A percentile compares a stretch with the other conserved stretches of the same genome.
phyloP scores from a whole-genome alignment of 257 asterid species.

The Salvia miltiorrhiza region DNA sequence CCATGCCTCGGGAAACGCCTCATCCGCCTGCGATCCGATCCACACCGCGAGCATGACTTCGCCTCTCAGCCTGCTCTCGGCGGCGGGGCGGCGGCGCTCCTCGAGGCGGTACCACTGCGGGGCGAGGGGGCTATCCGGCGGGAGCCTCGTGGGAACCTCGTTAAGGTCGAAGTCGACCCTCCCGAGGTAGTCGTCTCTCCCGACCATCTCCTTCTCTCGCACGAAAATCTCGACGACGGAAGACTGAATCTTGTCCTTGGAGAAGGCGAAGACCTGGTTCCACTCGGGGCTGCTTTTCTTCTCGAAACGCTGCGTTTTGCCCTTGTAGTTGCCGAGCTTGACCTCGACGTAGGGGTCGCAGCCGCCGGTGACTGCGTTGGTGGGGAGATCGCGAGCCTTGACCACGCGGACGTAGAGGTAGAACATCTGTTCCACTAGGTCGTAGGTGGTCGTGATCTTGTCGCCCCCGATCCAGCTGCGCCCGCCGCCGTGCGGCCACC shows the following conservation, averaged over 20 bases:
- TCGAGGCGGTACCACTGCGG: slow-evolving; percentile 78
- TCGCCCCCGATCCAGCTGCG: slow-evolving; percentile 65
- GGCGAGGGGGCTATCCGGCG: slow-evolving; percentile 84
- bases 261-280: slow-evolving; percentile 67
- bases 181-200: slow-evolving; percentile 59
- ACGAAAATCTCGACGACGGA: slow-evolving; percentile 53
- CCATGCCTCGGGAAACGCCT: slow-evolving; percentile 76
- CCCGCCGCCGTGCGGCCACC: slow-evolving; percentile 76
- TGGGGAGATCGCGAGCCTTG: slow-evolving; percentile 58
- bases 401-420: slow-evolving; percentile 79
- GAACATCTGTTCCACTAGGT: slow-evolving; percentile 84
- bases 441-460: slow-evolving; percentile 61
- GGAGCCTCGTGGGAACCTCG: slow-evolving; percentile 70
- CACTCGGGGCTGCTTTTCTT: slow-evolving; percentile 54
- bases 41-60: slow-evolving; percentile 76
- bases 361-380: slow-evolving; percentile 55
- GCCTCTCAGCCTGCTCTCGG: slow-evolving; percentile 44
- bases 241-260: slow-evolving; percentile 67
- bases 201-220: slow-evolving; percentile 56
- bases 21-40: slow-evolving; percentile 83
- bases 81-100: slow-evolving; percentile 31
- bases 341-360: slow-evolving; percentile 81
- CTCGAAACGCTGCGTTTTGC: slow-evolving; percentile 62
- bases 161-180: slow-evolving; percentile 61
- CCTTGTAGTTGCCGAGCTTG: slow-evolving; percentile 75